Base-by-base conservation (phyloP, 768 basidiomycete genomes). In the Mycena olivaceomarginata region DNA sequence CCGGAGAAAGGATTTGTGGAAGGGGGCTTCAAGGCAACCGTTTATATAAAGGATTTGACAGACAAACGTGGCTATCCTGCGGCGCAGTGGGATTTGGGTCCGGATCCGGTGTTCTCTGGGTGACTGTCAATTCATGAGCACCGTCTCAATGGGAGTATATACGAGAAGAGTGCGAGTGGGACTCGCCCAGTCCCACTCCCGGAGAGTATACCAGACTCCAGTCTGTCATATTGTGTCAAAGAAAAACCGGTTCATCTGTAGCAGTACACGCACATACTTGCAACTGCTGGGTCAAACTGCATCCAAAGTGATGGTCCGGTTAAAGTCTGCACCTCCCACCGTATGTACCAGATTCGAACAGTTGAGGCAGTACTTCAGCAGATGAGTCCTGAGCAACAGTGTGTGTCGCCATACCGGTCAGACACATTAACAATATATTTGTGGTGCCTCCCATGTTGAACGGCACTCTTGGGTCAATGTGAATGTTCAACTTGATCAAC, bases 291-390 rank as follows among this genome's bases (percentile, higher is more conserved):
- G 31, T 57, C 53, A 39, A 43, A 72, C n/a, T 12, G 48, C 11
- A 1, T 72, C 41, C 41, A 22, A 20, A 59, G 20, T 46, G 40
- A 12, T n/a, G 18, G 71, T 11, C 64, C 48, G 7, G 71, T 43
- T 5, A 66, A 16, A 16, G 37, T n/a, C 41, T 46, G 39, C 18
- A 6, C 48, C n/a, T 72, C 22, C 1, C 64, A 22, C 53, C 71
- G 63, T 22, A 72, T 72, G 43, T 72, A 72, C 63, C 63, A 72
- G 13, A 72, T 72, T 66, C 71, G 62, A 18, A 63, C 71, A 31
- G 63, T 63, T 71, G 48, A 48, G 48, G 22, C 7, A 25, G 4
- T 51, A 15, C 11, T 48, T 64, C 31, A 64, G 59, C 11, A 48
- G n/a, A 15, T 0, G 13, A 48, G 43, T 48, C 16, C 16, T 48